Conservation (phyloP, 2,329 filamentous ascomycete species). For the Neofusicoccum parvum region DNA sequence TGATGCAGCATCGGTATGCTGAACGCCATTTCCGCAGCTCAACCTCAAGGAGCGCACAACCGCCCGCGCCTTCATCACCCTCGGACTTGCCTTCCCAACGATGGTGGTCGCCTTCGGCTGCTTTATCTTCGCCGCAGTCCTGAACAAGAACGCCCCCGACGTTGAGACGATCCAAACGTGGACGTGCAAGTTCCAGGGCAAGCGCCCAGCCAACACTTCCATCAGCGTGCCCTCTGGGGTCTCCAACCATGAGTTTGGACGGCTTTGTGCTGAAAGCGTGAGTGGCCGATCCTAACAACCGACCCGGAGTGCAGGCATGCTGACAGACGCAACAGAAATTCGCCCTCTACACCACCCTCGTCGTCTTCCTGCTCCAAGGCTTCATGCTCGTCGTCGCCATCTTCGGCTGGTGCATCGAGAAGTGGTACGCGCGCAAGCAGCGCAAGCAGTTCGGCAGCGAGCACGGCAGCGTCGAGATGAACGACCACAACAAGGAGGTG, state of each 20-base stretch:
- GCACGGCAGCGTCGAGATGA: conserved; percentile 23
- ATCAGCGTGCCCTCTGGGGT: conserved; percentile 29
- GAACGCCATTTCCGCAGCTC: conserved; percentile 29
- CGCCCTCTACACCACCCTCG: conserved; percentile 47
- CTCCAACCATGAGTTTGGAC: conserved; percentile 41
- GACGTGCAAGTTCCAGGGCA: conserved; percentile 42
- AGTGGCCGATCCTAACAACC: conserved; percentile 21
- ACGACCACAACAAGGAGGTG: neutral
- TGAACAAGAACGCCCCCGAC: conserved; percentile 37
- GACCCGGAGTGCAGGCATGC: neutral
- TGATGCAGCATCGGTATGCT: neutral
- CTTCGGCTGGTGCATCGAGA: conserved; percentile 41
- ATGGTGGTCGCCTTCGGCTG: conserved; percentile 44
- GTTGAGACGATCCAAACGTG: conserved; percentile 44
- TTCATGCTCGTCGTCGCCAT: conserved; percentile 35
- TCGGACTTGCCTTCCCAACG: conserved; percentile 40
- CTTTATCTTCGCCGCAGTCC: conserved; percentile 43
- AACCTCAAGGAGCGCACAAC: conserved; percentile 38
- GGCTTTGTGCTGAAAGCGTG: conserved; percentile 46
- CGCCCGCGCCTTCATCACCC: conserved; percentile 40
- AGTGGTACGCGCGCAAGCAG: conserved; percentile 35
- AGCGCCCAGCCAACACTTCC: conserved; percentile 20
- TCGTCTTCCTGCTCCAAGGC: conserved; percentile 43
- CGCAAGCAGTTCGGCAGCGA: conserved; percentile 32
- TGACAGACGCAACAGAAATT: conserved; percentile 39